These are phyloP conservation scores for Solanum sejunctum DNA, from an alignment of 257 asterid genomes.

Conservation along the genomic window DNA sequence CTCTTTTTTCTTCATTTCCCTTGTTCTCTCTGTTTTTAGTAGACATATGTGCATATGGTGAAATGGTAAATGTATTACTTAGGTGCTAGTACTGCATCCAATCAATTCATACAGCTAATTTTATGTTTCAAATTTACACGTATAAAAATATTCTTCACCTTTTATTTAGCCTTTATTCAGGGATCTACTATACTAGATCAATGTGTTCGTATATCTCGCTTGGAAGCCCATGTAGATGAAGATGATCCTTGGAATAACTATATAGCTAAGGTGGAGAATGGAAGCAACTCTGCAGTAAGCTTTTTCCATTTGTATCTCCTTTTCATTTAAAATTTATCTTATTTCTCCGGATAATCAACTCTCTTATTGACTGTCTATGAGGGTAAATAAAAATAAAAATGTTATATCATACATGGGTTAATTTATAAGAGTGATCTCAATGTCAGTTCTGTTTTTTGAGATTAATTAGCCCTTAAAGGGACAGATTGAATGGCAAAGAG, in stretches of 20 bases:
- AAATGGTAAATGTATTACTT: neutral
- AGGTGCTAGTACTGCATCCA: neutral
- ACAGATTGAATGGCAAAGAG: neutral
- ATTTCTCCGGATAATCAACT: neutral
- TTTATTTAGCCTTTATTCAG: slow-evolving; percentile 1
- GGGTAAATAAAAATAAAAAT: neutral
- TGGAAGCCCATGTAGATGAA: slow-evolving; percentile 9
- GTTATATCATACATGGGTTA: neutral
- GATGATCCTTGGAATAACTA: neutral
- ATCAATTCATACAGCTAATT: neutral
- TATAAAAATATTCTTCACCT: neutral
- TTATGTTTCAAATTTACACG: neutral
- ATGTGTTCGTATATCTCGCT: slow-evolving; percentile 5
- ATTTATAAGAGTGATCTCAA: neutral
- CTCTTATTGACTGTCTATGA: neutral
- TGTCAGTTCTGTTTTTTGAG: neutral
- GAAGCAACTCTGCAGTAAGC: slow-evolving; percentile 11
- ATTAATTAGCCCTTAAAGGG: neutral
- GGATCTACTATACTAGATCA: slow-evolving; percentile 18
- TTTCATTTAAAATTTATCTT: neutral
- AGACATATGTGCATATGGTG: neutral
- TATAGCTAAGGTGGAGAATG: neutral
- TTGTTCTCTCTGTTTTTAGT: neutral
- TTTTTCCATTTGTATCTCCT: neutral
- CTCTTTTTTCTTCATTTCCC: neutral